phyloP scores from a whole-genome alignment of 1,139 yeast species.

The Magnusiomyces sp. region DNA sequence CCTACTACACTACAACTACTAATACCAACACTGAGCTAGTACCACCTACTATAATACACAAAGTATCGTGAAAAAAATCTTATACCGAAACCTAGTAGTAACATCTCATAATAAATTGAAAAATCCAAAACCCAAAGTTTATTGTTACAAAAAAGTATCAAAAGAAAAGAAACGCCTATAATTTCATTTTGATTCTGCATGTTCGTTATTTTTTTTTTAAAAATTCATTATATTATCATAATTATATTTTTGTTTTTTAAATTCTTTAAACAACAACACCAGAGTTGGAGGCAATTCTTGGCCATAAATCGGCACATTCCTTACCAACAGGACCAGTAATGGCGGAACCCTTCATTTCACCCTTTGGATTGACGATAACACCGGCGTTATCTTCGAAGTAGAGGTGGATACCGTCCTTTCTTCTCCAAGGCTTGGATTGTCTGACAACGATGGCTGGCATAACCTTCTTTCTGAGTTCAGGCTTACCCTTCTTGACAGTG shows the following conservation, averaged over 20 bases:
- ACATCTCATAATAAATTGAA: no score
- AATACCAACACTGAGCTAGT: no score
- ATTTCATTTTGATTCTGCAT: constrained; percentile 2
- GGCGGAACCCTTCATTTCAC: constrained; percentile 99
- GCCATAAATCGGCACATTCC: constrained; percentile 99
- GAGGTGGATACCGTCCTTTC: constrained; percentile 99
- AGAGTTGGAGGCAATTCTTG: constrained; percentile 99
- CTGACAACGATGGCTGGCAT: constrained; percentile 99
- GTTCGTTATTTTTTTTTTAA: background rate
- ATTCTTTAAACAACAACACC: constrained; percentile 93
- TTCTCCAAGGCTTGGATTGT: constrained; percentile 99
- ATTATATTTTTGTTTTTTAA: background rate
- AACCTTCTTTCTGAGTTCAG: constrained; percentile 99
- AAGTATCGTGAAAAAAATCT: no score
- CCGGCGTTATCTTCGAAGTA: constrained; percentile 99
- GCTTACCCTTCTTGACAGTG: constrained; percentile 99
- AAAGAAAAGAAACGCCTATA: background rate
- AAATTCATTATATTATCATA: no score
- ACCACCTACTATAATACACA: no score
- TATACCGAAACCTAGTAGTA: no score
- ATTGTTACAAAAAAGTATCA: background rate
- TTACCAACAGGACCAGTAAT: constrained; percentile 99
- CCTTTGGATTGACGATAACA: constrained; percentile 99
- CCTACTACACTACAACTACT: no score
- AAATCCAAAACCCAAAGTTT: no score